Evolutionary conservation across 345 rosid genomes (phyloP).

Genomic region (Boechera divaricarpa): DNA sequence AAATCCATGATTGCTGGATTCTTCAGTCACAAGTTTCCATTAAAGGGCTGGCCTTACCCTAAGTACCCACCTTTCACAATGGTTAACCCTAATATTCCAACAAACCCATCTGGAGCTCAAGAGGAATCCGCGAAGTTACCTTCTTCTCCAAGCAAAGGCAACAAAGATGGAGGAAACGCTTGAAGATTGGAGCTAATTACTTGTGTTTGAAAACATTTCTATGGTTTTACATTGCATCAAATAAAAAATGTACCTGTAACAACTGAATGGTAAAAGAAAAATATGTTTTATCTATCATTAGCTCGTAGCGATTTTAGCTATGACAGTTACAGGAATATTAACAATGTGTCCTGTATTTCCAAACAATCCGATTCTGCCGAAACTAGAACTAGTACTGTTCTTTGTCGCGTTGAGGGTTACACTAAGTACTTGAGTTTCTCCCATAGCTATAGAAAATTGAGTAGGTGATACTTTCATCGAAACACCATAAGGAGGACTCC

Average conservation of each 20-base stretch:
- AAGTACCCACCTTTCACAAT: slow-evolving; percentile 44
- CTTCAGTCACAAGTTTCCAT: slow-evolving; percentile 42
- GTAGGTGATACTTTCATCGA: slow-evolving; percentile 69
- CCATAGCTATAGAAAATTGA: slow-evolving; percentile 56
- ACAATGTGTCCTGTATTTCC: slow-evolving; percentile 73
- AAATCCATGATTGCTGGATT: slow-evolving; percentile 45
- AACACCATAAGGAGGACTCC: slow-evolving; percentile 87
- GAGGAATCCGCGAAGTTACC: slow-evolving; percentile 37
- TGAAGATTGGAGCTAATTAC: slow-evolving; percentile 16
- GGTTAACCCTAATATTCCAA: slow-evolving; percentile 41
- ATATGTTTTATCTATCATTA: slow-evolving; percentile 30
- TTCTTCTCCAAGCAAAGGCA: slow-evolving; percentile 39
- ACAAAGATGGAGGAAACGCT: slow-evolving; percentile 39
- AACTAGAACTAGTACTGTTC: slow-evolving; percentile 62
- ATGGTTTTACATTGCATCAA: slow-evolving; percentile 21
- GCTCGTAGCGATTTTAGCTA: slow-evolving; percentile 43
- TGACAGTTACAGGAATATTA: slow-evolving; percentile 77
- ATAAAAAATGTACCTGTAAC: slow-evolving; percentile 27
- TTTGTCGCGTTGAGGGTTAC: slow-evolving; percentile 55
- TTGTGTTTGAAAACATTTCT: slow-evolving; percentile 13
- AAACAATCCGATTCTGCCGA: slow-evolving; percentile 75
- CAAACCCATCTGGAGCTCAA: slow-evolving; percentile 38
- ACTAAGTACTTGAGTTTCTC: slow-evolving; percentile 65
- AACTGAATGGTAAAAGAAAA: slow-evolving; percentile 10
- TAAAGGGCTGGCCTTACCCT: slow-evolving; percentile 41